Base-by-base conservation (phyloP, 2,329 filamentous ascomycete species). In the Coniosporium tulheliwenetii region DNA sequence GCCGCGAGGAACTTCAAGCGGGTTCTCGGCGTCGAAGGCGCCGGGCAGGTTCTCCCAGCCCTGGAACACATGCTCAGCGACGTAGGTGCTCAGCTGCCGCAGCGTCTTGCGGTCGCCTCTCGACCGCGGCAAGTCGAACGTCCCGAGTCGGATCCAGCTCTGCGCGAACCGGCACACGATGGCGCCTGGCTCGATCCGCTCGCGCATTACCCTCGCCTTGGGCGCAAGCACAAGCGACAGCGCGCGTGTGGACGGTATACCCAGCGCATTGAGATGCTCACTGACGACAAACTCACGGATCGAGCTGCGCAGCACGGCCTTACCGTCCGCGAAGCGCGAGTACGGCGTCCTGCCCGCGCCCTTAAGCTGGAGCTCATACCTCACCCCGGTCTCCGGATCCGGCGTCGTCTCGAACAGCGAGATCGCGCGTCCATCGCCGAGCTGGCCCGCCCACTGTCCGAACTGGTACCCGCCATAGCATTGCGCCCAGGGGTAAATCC, bases 401-500 rank as follows among this genome's bases (percentile, higher is more conserved):
- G 29, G 29, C 5, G 77, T 89, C 16, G 79, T 75, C 60, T 98
- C 91, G 53, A 96, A 96, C 1, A 98, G 69, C 31, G 85, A 93
- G 50, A 98, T 96, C 29, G 87, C 91, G 41, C 91, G 75, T 32
- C 91, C 91, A 56, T 98, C 91, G 35, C 91, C 91, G 1, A 98
- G 75, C 60, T 98, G 91, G 5, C 91, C 87, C 3, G 91, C 91
- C 89, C 89, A 98, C 48, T 82, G 77, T 5, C 91, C 91, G 43
- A 64, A 62, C 39, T 63, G 60, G 50, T 70, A 66, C 42, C 89
- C 89, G 43, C 91, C 91, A 58, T 98, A 98, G 64, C 91, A 96
- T 63, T 98, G 91, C 30, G 91, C 87, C 91, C 91, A 98, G 0
- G 91, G 89, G 57, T 98, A 98, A 36, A 91, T 77, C 14, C 82